Evolutionary conservation across 202 grass and related monocot species (phyloP).

Genomic region (Brachypodium distachyon): DNA sequence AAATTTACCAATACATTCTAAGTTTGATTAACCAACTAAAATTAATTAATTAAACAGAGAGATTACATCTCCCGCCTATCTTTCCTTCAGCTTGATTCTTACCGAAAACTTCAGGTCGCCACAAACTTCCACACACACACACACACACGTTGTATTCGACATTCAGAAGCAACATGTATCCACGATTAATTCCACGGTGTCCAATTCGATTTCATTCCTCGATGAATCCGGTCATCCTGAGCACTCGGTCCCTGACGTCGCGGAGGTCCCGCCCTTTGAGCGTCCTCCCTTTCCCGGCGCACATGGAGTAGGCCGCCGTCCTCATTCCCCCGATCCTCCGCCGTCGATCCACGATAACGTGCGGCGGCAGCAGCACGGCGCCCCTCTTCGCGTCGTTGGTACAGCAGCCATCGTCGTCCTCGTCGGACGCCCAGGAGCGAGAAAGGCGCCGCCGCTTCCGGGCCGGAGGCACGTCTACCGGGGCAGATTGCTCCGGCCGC

Average conservation of each 20-base stretch:
- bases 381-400: background rate
- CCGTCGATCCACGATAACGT: conserved; percentile 28
- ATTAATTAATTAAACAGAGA: background rate
- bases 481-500: conserved; percentile 19
- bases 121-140: background rate
- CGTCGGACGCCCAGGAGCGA: too few species aligned
- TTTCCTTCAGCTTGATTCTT: background rate
- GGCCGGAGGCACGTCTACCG: conserved; percentile 33
- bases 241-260: conserved; percentile 52
- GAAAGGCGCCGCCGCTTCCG: background rate
- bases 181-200: background rate
- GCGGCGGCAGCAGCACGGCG: conserved; percentile 53
- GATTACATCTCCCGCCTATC: background rate
- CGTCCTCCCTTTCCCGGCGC: conserved; percentile 64
- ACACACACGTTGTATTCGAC: background rate
- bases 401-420: background rate
- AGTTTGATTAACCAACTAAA: background rate
- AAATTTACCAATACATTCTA: background rate
- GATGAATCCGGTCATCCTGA: conserved; percentile 73
- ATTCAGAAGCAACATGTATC: background rate
- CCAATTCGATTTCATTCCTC: conserved; percentile 34
- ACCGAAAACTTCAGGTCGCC: conserved; percentile 4
- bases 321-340: conserved; percentile 12
- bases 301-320: conserved; percentile 62
- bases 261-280: conserved; percentile 68